Evolutionary conservation across 2,329 filamentous ascomycete genomes (phyloP), one percentile per base, ranked within the genome.

Genomic region (Parafenestella ontariensis): DNA sequence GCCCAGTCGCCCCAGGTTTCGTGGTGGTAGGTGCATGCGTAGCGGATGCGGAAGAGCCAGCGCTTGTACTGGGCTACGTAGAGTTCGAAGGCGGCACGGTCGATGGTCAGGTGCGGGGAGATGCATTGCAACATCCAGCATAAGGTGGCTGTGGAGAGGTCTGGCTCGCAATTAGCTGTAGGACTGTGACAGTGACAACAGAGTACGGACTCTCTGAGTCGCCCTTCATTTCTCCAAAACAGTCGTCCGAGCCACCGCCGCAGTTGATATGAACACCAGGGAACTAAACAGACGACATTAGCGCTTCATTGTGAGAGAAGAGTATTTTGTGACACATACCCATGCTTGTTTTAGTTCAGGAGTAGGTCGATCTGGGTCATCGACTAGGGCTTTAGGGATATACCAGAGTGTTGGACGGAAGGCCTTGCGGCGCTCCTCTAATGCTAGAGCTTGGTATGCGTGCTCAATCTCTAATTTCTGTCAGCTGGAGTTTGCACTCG

Each of bases 91-190:
- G 78, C 81, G 8, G 73, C 66, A 4, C 71, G 64, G 54, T 81
- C 76, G 51, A 82, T 78, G 48, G 80, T 78, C 34, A 81, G 70
- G 41, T 81, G 75, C 0, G 77, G 77, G 0, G 77, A 70, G 51
- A 83, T 74, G 55, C 82, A 81, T 46, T 81, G 77, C 18, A 85
- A 79, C 83, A 85, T 85, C 83, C 83, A 85, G 2, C 79, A 80
- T 2, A 85, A 71, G 0, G 79, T 77, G 8, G 84, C 80, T 7
- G 81, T 79, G 3, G 80, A 76, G 6, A 82, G 46, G 73, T 77
- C 61, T 73, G 36, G 8, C 9, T 4, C 15, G 10, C 11, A 5
- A 26, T 59, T 46, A 53, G 54, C 42, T n/a, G 5, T 23, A 10
- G 7, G 2, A 23, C 7, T 36, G 17, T 18, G 2, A 13, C 2